These are phyloP conservation scores for Lepiota brunneoincarnata DNA, from an alignment of 768 basidiomycete genomes.

Conservation along the genomic window DNA sequence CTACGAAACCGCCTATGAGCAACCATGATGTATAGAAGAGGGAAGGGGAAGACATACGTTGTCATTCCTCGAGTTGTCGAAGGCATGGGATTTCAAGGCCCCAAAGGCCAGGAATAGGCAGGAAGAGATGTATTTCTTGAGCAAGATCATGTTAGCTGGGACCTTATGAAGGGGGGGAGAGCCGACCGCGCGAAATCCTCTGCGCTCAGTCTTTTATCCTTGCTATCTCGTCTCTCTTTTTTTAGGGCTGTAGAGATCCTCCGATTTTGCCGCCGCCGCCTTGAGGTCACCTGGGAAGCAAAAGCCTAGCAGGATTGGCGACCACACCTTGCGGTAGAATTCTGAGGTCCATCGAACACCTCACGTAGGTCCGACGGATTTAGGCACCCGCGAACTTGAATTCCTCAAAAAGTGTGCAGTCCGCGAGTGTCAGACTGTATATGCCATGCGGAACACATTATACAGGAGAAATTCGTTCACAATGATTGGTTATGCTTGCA, in stretches of 20 bases:
- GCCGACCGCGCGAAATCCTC: neutral
- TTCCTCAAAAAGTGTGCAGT: neutral
- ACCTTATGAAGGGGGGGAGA: neutral
- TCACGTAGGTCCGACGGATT: neutral
- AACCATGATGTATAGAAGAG: neutral
- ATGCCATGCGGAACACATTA: constrained; percentile 2
- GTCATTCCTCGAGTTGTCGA: constrained; percentile 33
- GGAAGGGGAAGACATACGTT: constrained; percentile 26
- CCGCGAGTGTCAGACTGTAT: neutral
- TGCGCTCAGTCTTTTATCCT: neutral
- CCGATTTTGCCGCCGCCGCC: neutral
- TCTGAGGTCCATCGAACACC: neutral
- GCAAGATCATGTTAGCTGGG: neutral
- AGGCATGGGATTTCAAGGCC: constrained; percentile 16
- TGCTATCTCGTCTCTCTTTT: neutral
- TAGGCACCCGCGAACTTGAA: neutral
- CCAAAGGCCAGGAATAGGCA: constrained; percentile 1
- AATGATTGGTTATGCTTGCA: neutral
- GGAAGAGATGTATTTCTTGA: neutral
- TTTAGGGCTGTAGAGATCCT: neutral
- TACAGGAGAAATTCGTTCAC: neutral
- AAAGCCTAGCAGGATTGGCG: neutral
- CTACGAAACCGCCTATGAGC: constrained; percentile 13
- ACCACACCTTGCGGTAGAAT: neutral
- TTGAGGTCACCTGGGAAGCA: constrained; percentile 6